Percentiles rank a stretch among this genome's conserved stretches.
Conservation (phyloP, 352 stramenopile species). For the Phytophthora kernoviae region DNA sequence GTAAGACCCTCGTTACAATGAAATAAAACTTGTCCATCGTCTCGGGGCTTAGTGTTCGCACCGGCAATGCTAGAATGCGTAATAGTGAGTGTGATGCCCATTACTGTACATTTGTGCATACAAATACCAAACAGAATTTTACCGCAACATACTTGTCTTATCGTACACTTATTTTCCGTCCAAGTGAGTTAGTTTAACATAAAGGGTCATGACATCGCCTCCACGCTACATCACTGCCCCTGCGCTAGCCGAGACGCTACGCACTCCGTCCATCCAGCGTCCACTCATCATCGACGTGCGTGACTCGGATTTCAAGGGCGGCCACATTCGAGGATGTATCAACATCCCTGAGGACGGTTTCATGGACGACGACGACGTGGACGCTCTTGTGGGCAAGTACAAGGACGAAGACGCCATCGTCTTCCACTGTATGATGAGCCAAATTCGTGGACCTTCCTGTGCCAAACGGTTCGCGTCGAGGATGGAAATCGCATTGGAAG, state of each 20-base stretch:
- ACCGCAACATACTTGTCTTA: not conserved
- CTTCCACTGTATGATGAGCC: slow-evolving; percentile 91
- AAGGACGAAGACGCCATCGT: slow-evolving; percentile 70
- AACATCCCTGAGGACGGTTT: slow-evolving; percentile 85
- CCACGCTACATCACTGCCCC: slow-evolving; percentile 53
- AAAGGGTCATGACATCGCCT: slow-evolving; percentile 28
- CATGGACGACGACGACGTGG: slow-evolving; percentile 80
- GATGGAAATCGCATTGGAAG: slow-evolving; percentile 55
- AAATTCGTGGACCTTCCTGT: slow-evolving; percentile 82
- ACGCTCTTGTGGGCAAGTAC: slow-evolving; percentile 72
- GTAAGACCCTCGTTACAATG: slow-evolving; percentile 16
- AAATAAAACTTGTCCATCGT: not conserved
- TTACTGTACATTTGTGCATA: not conserved
- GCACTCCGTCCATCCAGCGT: slow-evolving; percentile 26
- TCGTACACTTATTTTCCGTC: not conserved
- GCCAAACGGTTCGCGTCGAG: slow-evolving; percentile 76
- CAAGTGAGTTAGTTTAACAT: not conserved
- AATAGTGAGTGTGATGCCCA: no score
- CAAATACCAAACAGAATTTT: not conserved
- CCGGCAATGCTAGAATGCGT: no score
- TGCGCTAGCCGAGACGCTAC: slow-evolving; percentile 63
- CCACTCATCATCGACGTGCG: slow-evolving; percentile 80
- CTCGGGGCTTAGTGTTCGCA: no score
- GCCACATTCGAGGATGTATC: slow-evolving; percentile 76
- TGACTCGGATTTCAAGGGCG: slow-evolving; percentile 71